These are phyloP conservation scores for Aspergillus terreus DNA, from an alignment of 2,329 filamentous ascomycete genomes.

Conservation along the genomic window DNA sequence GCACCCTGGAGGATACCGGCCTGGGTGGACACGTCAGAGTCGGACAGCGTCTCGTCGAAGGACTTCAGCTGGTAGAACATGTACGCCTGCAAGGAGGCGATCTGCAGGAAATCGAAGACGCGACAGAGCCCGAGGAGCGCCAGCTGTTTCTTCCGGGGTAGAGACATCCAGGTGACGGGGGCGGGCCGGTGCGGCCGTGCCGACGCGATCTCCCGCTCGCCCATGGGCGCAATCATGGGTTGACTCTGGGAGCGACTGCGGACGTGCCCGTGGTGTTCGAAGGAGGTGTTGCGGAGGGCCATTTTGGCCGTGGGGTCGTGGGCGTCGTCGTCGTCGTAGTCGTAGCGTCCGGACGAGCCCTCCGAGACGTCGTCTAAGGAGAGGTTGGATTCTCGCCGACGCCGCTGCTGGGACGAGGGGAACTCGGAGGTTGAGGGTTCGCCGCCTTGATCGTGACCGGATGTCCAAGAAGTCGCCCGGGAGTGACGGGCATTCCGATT, in stretches of 20 bases:
- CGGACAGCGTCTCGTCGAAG: constrained; percentile 57
- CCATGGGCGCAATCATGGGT: constrained; percentile 16
- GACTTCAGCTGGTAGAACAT: constrained; percentile 83
- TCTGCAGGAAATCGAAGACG: constrained; percentile 40
- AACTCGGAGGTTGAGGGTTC: constrained; percentile 21
- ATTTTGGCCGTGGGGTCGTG: constrained; percentile 19
- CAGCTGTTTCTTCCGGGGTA: constrained; percentile 37
- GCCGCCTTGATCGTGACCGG: constrained; percentile 28
- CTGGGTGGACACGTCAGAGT: constrained; percentile 66
- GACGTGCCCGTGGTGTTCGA: constrained; percentile 25
- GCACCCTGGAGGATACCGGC: constrained; percentile 71
- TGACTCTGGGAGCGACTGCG: constrained; percentile 30
- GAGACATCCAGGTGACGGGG: constrained; percentile 39
- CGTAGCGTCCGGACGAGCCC: constrained; percentile 20
- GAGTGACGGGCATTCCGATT: constrained; percentile 33
- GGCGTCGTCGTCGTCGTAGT: constrained; percentile 21
- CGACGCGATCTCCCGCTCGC: constrained; percentile 16
- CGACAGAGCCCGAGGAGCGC: constrained; percentile 35
- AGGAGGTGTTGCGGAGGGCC: constrained; percentile 29
- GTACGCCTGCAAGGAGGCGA: constrained; percentile 54
- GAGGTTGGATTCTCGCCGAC: constrained; percentile 31
- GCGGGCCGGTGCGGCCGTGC: constrained; percentile 15
- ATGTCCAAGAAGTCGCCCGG: constrained; percentile 34
- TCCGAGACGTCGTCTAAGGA: constrained; percentile 31
- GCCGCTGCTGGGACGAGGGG: constrained; percentile 20